A percentile compares a stretch with the other conserved stretches of the same genome.
Conservation (phyloP, 1,139 yeast genomes). For the Arxiozyma bovina region DNA sequence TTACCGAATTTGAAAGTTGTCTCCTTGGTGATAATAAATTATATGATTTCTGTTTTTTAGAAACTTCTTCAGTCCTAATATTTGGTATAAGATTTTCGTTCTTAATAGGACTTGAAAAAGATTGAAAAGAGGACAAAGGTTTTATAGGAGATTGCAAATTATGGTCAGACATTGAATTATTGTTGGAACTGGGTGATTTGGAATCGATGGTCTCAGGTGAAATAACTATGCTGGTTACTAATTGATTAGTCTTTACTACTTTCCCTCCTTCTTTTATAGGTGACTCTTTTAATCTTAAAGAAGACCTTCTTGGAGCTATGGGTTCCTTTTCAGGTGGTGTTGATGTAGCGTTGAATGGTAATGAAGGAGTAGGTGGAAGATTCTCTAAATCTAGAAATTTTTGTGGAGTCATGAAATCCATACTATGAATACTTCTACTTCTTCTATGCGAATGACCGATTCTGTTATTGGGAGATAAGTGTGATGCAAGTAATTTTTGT, state of each 20-base stretch:
- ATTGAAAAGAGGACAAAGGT: constrained; percentile 24
- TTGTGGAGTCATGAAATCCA: constrained; percentile 3
- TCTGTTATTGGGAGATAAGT: constrained; percentile 7
- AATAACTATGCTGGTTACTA: background rate
- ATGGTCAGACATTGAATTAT: background rate
- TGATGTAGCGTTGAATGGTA: constrained; percentile 6
- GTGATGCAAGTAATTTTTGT: constrained; percentile 11
- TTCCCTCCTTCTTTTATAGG: background rate
- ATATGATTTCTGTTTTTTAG: background rate
- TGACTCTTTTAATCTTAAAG: constrained; percentile 15
- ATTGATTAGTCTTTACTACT: background rate
- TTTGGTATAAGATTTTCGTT: constrained; percentile 1
- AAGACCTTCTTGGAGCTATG: constrained; percentile 18
- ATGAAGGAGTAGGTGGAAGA: background rate
- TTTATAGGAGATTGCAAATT: background rate
- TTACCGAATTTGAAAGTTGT: constrained; percentile 20
- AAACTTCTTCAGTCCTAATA: background rate
- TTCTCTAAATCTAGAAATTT: background rate
- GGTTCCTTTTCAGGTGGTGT: constrained; percentile 7
- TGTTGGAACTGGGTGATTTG: background rate
- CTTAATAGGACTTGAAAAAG: constrained; percentile 12
- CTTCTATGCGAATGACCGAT: constrained; percentile 25
- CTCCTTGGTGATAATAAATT: constrained; percentile 20
- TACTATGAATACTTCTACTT: constrained; percentile 22
- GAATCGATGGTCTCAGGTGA: background rate